These are phyloP conservation scores for Pyrenophora tritici-repentis DNA, from an alignment of 2,329 filamentous ascomycete genomes.

Conservation along the genomic window DNA sequence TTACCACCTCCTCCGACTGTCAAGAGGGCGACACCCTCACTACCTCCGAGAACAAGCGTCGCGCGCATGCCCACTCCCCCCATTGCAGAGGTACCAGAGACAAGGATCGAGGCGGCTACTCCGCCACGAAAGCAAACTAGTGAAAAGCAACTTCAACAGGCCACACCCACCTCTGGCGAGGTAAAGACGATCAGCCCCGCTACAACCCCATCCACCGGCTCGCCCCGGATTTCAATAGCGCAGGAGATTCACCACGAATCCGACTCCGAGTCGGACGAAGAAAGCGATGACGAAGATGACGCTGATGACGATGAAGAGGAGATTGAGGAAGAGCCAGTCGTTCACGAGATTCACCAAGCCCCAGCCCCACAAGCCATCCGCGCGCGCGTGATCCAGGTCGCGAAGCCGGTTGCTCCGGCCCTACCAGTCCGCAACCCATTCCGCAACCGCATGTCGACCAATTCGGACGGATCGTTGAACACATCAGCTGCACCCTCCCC, in stretches of 20 bases:
- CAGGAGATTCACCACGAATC: not conserved
- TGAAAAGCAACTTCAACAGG: conserved; percentile 13
- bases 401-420: conserved; percentile 77
- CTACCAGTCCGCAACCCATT: conserved; percentile 78
- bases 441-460: conserved; percentile 47
- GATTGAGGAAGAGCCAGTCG: conserved; percentile 65
- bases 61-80: conserved; percentile 29
- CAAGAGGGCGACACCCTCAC: conserved; percentile 26
- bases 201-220: conserved; percentile 7
- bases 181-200: not conserved
- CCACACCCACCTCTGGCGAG: conserved; percentile 3
- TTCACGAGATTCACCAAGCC: conserved; percentile 70
- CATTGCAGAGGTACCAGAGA: conserved; percentile 46
- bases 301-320: conserved; percentile 54
- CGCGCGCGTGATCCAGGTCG: conserved; percentile 82
- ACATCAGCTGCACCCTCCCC: conserved; percentile 27
- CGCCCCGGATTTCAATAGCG: conserved; percentile 4
- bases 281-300: conserved; percentile 53
- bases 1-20: conserved; percentile 25
- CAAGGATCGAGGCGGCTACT: conserved; percentile 25
- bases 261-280: no score
- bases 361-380: conserved; percentile 71
- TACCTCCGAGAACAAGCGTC: conserved; percentile 30
- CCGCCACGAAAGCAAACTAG: conserved; percentile 14
- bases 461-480: conserved; percentile 36